Percentiles rank a stretch among this genome's conserved stretches.
These are phyloP conservation scores for Primulina huaijiensis DNA, from an alignment of 257 asterid genomes.

Conservation along the genomic window DNA sequence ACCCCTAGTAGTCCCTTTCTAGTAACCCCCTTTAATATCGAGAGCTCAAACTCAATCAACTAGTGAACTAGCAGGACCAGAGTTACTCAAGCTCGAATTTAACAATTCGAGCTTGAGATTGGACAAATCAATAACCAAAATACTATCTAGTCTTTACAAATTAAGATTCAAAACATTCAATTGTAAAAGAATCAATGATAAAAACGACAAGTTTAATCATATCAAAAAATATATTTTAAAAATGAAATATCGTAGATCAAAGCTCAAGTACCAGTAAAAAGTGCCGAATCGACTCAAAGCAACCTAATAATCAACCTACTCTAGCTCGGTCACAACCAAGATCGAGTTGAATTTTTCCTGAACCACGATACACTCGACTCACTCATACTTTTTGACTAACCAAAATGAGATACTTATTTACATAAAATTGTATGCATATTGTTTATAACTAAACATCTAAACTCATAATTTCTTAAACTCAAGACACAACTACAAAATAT, in stretches of 20 bases:
- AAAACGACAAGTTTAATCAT: not conserved
- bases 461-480: not conserved
- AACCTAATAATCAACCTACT: not conserved
- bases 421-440: conserved; percentile 4
- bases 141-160: not conserved
- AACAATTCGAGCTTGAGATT: not conserved
- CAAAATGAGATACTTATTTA: not conserved
- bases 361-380: not conserved
- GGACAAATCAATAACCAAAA: not conserved
- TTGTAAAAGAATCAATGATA: not conserved
- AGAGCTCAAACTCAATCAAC: not conserved
- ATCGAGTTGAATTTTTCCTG: not conserved
- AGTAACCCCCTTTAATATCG: not conserved
- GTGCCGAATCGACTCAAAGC: not conserved
- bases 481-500: not conserved
- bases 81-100: not conserved
- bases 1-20: not conserved
- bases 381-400: not conserved
- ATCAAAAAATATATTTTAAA: no score
- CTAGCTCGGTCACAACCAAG: not conserved
- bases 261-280: not conserved
- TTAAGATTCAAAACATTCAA: not conserved
- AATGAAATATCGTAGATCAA: not conserved
- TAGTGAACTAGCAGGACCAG: not conserved
- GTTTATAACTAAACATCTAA: conserved; percentile 1